Percentiles rank a stretch among this genome's conserved stretches.
Evolutionary conservation across 805 yeast genomes (phyloP).

Genomic region (Zygoascus ofunaensis): DNA sequence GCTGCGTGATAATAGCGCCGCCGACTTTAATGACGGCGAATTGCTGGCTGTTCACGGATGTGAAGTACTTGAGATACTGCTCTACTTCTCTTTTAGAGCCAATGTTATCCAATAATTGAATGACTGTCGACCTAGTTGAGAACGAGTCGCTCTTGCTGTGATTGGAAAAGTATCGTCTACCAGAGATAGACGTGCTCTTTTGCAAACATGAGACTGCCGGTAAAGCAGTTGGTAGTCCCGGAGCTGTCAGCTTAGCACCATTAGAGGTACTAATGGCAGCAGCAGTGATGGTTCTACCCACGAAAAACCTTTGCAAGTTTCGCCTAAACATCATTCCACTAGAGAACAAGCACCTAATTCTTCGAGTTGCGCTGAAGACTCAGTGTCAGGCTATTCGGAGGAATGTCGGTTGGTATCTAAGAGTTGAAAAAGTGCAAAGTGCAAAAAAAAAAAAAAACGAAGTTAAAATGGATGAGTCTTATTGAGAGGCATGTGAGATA

Average conservation of each 20-base stretch:
- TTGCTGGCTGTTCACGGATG: conserved; percentile 78
- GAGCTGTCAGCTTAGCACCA: too few species aligned
- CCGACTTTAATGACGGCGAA: conserved; percentile 98
- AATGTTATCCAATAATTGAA: conserved; percentile 87
- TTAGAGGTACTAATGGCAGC: too few species aligned
- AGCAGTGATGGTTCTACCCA: too few species aligned
- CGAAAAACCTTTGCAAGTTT: neutral
- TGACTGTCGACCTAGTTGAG: conserved; percentile 84
- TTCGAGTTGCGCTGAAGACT: neutral
- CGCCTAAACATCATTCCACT: neutral
- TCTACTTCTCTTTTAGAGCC: conserved; percentile 98
- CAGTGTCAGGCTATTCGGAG: too few species aligned
- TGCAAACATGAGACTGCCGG: too few species aligned
- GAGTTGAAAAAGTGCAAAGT: too few species aligned
- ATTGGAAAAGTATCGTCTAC: neutral
- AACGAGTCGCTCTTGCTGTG: conserved; percentile 1
- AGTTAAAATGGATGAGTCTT: neutral
- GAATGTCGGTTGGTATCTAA: too few species aligned
- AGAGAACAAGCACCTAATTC: too few species aligned
- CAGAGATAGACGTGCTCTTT: neutral
- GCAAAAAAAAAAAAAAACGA: neutral
- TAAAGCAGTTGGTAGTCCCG: too few species aligned
- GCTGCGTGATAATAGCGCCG: conserved; percentile 96
- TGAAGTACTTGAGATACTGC: conserved; percentile 91
- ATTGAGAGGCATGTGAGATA: neutral